Percentiles rank a stretch among this genome's conserved stretches.
Evolutionary conservation across 2,329 filamentous ascomycete genomes (phyloP).

Genomic region (Epichloe bromicola): DNA sequence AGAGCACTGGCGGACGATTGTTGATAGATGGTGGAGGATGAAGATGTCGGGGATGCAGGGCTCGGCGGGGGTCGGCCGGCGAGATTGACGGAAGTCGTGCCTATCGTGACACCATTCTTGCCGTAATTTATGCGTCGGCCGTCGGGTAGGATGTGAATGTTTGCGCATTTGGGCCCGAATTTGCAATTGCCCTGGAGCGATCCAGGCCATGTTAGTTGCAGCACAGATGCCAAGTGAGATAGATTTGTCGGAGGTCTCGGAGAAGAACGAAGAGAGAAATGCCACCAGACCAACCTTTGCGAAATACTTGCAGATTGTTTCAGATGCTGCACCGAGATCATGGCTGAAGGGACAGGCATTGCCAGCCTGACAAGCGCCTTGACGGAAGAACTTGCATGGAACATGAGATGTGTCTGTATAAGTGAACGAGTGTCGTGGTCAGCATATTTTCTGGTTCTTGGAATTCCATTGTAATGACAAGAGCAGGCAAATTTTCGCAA

Average conservation of each 20-base stretch:
- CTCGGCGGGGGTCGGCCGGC: conserved; percentile 48
- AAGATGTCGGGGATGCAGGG: conserved; percentile 29
- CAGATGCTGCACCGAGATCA: conserved; percentile 70
- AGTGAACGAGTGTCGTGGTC: neutral
- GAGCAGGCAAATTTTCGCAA: too few species aligned
- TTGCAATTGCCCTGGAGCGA: conserved; percentile 80
- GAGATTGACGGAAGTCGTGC: conserved; percentile 43
- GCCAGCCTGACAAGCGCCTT: conserved; percentile 91
- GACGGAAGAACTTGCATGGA: conserved; percentile 97
- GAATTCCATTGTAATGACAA: neutral
- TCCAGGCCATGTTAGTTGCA: conserved; percentile 1
- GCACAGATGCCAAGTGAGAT: too few species aligned
- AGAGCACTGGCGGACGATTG: conserved; percentile 57
- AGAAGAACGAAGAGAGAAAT: neutral
- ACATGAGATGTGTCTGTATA: conserved; percentile 81
- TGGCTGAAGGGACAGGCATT: conserved; percentile 94
- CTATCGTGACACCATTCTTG: conserved; percentile 55
- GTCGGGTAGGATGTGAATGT: conserved; percentile 89
- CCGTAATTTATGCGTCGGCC: conserved; percentile 80
- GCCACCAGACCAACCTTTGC: conserved; percentile 57
- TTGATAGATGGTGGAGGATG: conserved; percentile 19
- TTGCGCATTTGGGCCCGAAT: conserved; percentile 93
- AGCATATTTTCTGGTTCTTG: neutral
- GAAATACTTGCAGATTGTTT: conserved; percentile 97
- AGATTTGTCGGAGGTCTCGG: neutral